Conservation (phyloP, 345 rosid genomes). For the Salix koriyanagi region DNA sequence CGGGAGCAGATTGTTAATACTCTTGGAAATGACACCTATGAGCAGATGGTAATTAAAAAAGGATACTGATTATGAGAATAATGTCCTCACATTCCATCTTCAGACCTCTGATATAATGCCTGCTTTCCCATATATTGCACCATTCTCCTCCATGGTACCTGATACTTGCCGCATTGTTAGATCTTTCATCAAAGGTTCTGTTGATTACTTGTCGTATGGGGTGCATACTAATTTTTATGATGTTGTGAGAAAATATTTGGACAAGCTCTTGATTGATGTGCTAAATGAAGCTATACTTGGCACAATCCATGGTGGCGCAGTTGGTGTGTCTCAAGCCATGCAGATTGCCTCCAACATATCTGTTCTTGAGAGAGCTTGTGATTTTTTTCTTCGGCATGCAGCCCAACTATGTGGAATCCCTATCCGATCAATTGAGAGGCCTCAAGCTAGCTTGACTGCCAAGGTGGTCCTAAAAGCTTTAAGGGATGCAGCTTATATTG, state of each 20-base stretch:
- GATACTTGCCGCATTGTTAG: constrained; percentile 83
- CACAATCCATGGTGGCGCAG: constrained; percentile 46
- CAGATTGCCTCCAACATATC: constrained; percentile 88
- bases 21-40: constrained; percentile 58
- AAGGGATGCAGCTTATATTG: constrained; percentile 70
- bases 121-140: constrained; percentile 84
- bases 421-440: constrained; percentile 59
- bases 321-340: constrained; percentile 83
- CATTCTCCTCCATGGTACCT: constrained; percentile 95
- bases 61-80: constrained; percentile 75
- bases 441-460: constrained; percentile 63
- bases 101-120: constrained; percentile 83
- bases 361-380: constrained; percentile 79
- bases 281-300: constrained; percentile 62
- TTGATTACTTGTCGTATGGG: constrained; percentile 82
- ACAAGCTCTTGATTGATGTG: constrained; percentile 86
- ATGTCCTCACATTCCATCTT: constrained; percentile 67
- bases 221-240: constrained; percentile 49
- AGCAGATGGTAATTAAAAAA: constrained; percentile 81
- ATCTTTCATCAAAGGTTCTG: constrained; percentile 90
- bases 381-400: constrained; percentile 72
- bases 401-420: constrained; percentile 93
- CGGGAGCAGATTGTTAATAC: constrained; percentile 53
- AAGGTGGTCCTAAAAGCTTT: constrained; percentile 78
- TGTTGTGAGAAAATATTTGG: constrained; percentile 62